Evolutionary conservation across 495 filamentous ascomycete species (phyloP), one percentile per base, ranked within the genome.

Genomic region (Lophium mytilinum): DNA sequence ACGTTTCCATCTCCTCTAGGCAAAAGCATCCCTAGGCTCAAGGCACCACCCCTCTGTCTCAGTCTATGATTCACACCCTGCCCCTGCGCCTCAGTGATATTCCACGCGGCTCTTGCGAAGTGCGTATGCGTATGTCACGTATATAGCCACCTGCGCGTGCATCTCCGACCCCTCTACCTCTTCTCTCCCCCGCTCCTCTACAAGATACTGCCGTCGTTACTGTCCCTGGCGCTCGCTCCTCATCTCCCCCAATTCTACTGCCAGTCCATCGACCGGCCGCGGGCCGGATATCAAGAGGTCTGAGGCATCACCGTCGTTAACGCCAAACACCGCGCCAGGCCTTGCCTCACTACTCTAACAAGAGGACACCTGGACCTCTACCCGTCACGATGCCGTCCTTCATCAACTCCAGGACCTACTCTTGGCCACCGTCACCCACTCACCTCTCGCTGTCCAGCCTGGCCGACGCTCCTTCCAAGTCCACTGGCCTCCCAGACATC

Each of bases 381-480:
- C 57, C 50, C n/a, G 21, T 36, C 18, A 52, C 57, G 10, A 68
- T 68, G 65, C 60, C 63, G 11, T 58, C 63, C 34, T 63, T 54
- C 50, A 46, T 60, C 45, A 52, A 48, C 17, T 53, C 55, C 33
- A 57, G 61, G 57, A 58, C 53, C 37, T 66, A 72, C 58, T 74
- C 72, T 15, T 74, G 69, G 69, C 53, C 58, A 57, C 60, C 63
- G 37, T 60, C 56, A 58, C 49, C 61, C 51, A 47, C 41, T 59
- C 37, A 59, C 10, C 36, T 45, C 56, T 21, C 54, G 56, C 36
- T 61, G 57, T 50, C 49, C 34, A 21, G 55, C 54, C 46, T 46
- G 6, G 54, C 58, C 19, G n/a, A 21, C 35, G 52, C 56, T 17
- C 6, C 24, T 30, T 6, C 24, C 24, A 30, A 30, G 24, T 6